phyloP scores from a whole-genome alignment of 495 filamentous ascomycete genomes.

The Annulohypoxylon moriforme region DNA sequence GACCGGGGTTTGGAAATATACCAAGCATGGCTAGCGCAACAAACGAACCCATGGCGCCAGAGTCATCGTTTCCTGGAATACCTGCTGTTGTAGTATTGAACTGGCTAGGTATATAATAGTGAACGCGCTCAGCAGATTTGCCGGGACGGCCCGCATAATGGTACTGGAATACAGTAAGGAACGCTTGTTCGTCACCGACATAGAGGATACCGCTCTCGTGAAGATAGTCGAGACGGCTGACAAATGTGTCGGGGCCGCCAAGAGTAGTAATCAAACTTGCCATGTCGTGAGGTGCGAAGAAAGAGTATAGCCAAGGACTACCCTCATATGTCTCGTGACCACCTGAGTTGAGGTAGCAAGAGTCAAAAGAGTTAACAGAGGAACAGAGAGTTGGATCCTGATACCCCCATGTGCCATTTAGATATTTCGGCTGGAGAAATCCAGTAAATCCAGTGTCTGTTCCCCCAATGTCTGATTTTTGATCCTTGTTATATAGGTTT shows the following conservation, averaged over 20 bases:
- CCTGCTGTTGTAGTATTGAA: slow-evolving; percentile 69
- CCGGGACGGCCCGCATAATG: slow-evolving; percentile 74
- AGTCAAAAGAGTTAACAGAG: slow-evolving; percentile 59
- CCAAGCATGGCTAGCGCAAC: slow-evolving; percentile 71
- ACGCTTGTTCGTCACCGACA: slow-evolving; percentile 74
- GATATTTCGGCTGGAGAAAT: slow-evolving; percentile 71
- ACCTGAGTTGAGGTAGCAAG: slow-evolving; percentile 68
- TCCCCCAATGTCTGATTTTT: slow-evolving; percentile 66
- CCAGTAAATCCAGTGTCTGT: slow-evolving; percentile 69
- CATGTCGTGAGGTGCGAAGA: slow-evolving; percentile 75
- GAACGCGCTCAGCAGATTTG: slow-evolving; percentile 68
- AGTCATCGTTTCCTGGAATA: slow-evolving; percentile 77
- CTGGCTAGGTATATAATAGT: slow-evolving; percentile 71
- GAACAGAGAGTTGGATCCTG: slow-evolving; percentile 67
- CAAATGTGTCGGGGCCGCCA: slow-evolving; percentile 67
- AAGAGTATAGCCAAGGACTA: slow-evolving; percentile 72
- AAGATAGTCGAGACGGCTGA: slow-evolving; percentile 68
- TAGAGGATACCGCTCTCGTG: slow-evolving; percentile 70
- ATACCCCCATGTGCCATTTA: slow-evolving; percentile 70
- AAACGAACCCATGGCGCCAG: slow-evolving; percentile 76
- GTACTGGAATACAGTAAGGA: slow-evolving; percentile 72
- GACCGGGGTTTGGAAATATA: slow-evolving; percentile 73
- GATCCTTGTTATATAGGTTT: slow-evolving; percentile 70
- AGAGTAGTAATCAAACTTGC: slow-evolving; percentile 66
- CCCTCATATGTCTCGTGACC: slow-evolving; percentile 74